A percentile compares a stretch with the other conserved stretches of the same genome.
These are phyloP conservation scores for Tremellales sp. DNA, from an alignment of 1,284 basidiomycete species.

Conservation along the genomic window DNA sequence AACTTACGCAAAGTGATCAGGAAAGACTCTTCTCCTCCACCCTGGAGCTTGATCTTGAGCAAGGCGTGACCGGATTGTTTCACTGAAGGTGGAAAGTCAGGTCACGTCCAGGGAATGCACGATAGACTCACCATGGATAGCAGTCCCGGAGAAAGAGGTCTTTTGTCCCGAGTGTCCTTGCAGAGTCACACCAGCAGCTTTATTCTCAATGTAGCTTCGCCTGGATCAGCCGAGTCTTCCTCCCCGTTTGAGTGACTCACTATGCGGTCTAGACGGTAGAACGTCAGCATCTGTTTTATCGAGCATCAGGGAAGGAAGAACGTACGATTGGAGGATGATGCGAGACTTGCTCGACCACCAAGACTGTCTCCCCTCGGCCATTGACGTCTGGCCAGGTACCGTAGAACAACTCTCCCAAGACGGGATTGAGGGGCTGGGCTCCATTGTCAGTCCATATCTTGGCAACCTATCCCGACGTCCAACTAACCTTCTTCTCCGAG, in stretches of 20 bases:
- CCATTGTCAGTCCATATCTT: constrained; percentile 11
- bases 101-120: not conserved
- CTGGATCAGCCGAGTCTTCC: constrained; percentile 4
- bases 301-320: constrained; percentile 3
- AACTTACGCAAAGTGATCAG: constrained; percentile 76
- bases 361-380: constrained; percentile 74
- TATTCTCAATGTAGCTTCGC: constrained; percentile 69
- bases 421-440: constrained; percentile 76
- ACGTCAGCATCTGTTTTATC: constrained; percentile 2
- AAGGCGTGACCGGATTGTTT: constrained; percentile 94
- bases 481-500: constrained; percentile 78
- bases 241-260: constrained; percentile 13
- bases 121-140: constrained; percentile 65
- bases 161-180: constrained; percentile 94
- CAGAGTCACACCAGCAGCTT: constrained; percentile 70
- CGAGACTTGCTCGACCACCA: constrained; percentile 95
- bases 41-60: constrained; percentile 62
- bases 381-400: constrained; percentile 80
- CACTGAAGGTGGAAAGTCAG: constrained; percentile 51
- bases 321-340: constrained; percentile 79
- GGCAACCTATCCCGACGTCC: constrained; percentile 48
- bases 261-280: constrained; percentile 47
- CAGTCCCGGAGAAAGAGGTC: constrained; percentile 64
- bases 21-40: constrained; percentile 68
- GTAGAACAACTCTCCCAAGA: constrained; percentile 93